A percentile compares a stretch with the other conserved stretches of the same genome.
Evolutionary conservation across 164 flowering plant species (phyloP).

Genomic region (Sedum album): DNA sequence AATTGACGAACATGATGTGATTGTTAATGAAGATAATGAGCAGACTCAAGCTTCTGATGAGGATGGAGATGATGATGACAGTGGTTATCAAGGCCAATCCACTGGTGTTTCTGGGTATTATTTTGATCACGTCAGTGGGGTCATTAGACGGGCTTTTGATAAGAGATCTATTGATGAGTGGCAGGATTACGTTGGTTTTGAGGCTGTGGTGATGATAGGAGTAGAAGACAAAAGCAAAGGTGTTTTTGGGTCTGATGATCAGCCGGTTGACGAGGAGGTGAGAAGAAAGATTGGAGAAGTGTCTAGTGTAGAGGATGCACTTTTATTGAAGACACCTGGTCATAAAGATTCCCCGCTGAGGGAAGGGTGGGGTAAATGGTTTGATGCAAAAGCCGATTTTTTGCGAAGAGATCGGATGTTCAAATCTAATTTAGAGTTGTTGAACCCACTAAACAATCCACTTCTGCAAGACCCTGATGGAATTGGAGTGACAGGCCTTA

Average conservation of each 20-base stretch:
- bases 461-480: conserved; percentile 89
- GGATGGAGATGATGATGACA: conserved; percentile 29
- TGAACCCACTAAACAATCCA: conserved; percentile 82
- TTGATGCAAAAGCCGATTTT: conserved; percentile 78
- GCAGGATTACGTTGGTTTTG: conserved; percentile 40
- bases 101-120: conserved; percentile 32
- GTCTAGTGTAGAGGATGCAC: conserved; percentile 57
- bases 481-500: conserved; percentile 49
- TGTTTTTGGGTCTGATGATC: conserved; percentile 78
- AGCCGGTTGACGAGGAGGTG: conserved; percentile 59
- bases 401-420: conserved; percentile 76
- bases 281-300: conserved; percentile 49
- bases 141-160: conserved; percentile 41
- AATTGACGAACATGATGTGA: conserved; percentile 67
- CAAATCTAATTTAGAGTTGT: conserved; percentile 63
- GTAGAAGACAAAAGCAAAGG: conserved; percentile 25
- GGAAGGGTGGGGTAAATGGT: conserved; percentile 94
- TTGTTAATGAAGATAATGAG: conserved; percentile 29
- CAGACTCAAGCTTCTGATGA: conserved; percentile 19
- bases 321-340: conserved; percentile 47
- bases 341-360: conserved; percentile 46
- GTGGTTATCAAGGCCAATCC: conserved; percentile 3
- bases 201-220: conserved; percentile 1
- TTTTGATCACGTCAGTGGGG: conserved; percentile 60
- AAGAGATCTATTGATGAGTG: conserved; percentile 52